phyloP scores from a whole-genome alignment of 1,284 basidiomycete species.

The Thelephora terrestris region DNA sequence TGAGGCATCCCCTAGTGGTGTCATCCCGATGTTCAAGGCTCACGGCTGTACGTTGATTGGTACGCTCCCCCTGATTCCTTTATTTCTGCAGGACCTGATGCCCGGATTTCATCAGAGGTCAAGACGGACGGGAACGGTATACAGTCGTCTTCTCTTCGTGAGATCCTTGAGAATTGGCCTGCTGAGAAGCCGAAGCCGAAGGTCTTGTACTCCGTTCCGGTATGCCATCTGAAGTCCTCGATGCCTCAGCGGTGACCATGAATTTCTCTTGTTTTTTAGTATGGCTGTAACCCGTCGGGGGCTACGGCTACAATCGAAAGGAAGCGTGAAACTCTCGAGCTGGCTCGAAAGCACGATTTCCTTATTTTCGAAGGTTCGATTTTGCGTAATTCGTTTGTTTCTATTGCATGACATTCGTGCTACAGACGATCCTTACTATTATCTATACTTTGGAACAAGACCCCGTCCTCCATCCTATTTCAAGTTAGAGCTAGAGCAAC shows the following conservation, averaged over 20 bases:
- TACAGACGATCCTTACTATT: constrained; percentile 73
- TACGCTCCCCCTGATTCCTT: constrained; percentile 20
- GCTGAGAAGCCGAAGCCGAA: constrained; percentile 63
- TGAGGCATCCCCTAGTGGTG: constrained; percentile 32
- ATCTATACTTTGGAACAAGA: constrained; percentile 57
- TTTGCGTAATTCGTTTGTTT: background rate
- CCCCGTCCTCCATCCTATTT: constrained; percentile 71
- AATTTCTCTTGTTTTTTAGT: constrained; percentile 74
- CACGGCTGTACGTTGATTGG: constrained; percentile 53
- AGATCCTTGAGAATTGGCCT: constrained; percentile 70
- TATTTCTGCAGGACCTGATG: background rate
- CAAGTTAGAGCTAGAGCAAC: constrained; percentile 46
- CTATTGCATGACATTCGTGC: background rate
- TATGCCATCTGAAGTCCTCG: constrained; percentile 25
- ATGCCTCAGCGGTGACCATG: constrained; percentile 51
- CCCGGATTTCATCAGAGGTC: constrained; percentile 45
- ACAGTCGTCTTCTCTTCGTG: constrained; percentile 48
- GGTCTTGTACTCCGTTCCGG: constrained; percentile 75
- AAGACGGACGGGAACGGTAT: constrained; percentile 77
- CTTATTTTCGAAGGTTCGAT: constrained; percentile 74
- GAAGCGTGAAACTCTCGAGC: constrained; percentile 66
- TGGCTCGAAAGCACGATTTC: constrained; percentile 71
- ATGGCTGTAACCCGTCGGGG: constrained; percentile 80
- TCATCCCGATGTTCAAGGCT: constrained; percentile 49
- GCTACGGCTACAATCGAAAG: constrained; percentile 66